Conservation (phyloP, 495 filamentous ascomycete species). For the Niebla homalea region DNA sequence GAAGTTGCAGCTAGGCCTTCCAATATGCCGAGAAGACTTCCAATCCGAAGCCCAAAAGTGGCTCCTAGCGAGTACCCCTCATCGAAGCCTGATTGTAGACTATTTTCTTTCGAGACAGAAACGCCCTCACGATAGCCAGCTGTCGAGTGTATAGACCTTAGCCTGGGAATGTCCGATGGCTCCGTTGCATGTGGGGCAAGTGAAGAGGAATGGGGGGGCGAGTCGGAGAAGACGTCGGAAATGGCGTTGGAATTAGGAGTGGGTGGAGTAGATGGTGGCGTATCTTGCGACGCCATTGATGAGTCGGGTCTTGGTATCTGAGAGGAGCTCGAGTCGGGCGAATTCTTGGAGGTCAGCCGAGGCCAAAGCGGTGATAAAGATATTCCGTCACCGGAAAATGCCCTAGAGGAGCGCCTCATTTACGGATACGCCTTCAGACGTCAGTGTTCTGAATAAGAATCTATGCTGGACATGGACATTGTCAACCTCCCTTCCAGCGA, state of each 20-base stretch:
- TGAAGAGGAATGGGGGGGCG: slow-evolving; percentile 9
- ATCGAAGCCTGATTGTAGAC: slow-evolving; percentile 77
- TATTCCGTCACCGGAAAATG: too few species aligned
- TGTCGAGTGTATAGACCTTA: slow-evolving; percentile 61
- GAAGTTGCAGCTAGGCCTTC: slow-evolving; percentile 42
- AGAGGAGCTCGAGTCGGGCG: too few species aligned
- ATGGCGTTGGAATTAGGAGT: slow-evolving; percentile 4
- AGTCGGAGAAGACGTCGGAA: slow-evolving; percentile 16
- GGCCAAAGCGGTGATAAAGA: too few species aligned
- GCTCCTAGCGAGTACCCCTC: slow-evolving; percentile 74
- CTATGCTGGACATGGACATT: too few species aligned
- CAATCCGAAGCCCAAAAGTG: slow-evolving; percentile 56
- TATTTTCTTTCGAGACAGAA: slow-evolving; percentile 49
- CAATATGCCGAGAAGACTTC: slow-evolving; percentile 55
- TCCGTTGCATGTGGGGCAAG: slow-evolving; percentile 18
- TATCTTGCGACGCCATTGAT: neutral
- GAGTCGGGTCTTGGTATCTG: neutral
- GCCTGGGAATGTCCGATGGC: slow-evolving; percentile 59
- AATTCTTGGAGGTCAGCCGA: too few species aligned
- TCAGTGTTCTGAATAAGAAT: too few species aligned
- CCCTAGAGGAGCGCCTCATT: too few species aligned
- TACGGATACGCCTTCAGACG: too few species aligned
- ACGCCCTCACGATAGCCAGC: slow-evolving; percentile 90
- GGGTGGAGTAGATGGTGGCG: slow-evolving; percentile 8
- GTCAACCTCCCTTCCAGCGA: too few species aligned